phyloP scores from a whole-genome alignment of 192 early-diverging fungal genomes.

The Coemansia sp. region DNA sequence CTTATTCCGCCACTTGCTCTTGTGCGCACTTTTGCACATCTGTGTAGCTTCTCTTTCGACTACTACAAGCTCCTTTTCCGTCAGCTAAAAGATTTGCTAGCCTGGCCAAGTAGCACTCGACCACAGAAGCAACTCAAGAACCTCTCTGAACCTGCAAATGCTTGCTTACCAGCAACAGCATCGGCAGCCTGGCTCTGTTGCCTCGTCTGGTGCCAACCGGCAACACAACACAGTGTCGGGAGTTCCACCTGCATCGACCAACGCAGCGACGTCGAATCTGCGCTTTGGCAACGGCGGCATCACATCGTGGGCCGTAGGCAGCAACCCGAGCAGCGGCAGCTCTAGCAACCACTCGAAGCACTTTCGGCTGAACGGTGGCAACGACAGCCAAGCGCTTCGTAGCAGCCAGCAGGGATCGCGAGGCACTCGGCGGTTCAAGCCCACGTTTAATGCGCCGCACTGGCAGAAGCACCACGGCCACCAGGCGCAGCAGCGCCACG shows the following conservation, averaged over 20 bases:
- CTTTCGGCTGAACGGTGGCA: slow-evolving; percentile 27
- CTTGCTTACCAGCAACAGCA: slow-evolving; percentile 51
- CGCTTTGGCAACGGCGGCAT: slow-evolving; percentile 48
- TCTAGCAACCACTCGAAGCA: slow-evolving; percentile 21
- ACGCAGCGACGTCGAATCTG: slow-evolving; percentile 39
- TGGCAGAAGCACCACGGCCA: slow-evolving; percentile 50
- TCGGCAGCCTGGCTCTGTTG: slow-evolving; percentile 28
- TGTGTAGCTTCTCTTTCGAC: not conserved
- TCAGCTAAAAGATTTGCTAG: not conserved
- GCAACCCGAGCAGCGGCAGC: slow-evolving; percentile 11
- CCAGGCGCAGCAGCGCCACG: slow-evolving; percentile 25
- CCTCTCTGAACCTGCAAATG: slow-evolving; percentile 17
- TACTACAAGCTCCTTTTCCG: not conserved
- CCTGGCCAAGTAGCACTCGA: slow-evolving; percentile 3
- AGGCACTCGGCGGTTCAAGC: slow-evolving; percentile 31
- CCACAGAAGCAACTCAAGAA: not conserved
- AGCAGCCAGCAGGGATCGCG: slow-evolving; percentile 47
- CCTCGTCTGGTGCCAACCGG: slow-evolving; percentile 9
- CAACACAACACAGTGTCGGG: slow-evolving; percentile 17
- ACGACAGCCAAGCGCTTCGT: slow-evolving; percentile 18
- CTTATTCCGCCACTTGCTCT: not conserved
- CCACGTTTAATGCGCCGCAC: slow-evolving; percentile 34
- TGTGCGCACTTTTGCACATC: not conserved
- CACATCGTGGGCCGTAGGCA: slow-evolving; percentile 30
- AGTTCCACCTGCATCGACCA: slow-evolving; percentile 38